A percentile compares a stretch with the other conserved stretches of the same genome.
Evolutionary conservation across 129 eudicot genomes (phyloP).

Genomic region (Artemisia tridentata): DNA sequence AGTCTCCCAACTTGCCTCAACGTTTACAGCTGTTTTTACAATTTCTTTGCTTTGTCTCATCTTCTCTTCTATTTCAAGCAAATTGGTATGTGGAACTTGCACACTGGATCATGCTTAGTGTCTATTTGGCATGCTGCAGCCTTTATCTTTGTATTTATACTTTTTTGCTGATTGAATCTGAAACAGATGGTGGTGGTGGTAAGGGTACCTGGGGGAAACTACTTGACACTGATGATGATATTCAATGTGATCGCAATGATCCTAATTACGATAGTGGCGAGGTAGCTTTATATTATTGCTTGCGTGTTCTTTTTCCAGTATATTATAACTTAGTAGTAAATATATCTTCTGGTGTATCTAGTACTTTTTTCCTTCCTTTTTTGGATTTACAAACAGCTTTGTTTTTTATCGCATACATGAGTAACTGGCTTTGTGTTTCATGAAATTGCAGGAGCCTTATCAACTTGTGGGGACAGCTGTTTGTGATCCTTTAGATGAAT

Average conservation of each 20-base stretch:
- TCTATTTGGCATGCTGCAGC: slow-evolving; percentile 2
- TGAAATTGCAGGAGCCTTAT: slow-evolving; percentile 68
- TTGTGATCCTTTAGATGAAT: slow-evolving; percentile 86
- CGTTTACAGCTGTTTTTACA: neutral
- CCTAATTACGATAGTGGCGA: slow-evolving; percentile 98
- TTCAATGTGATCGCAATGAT: slow-evolving; percentile 77
- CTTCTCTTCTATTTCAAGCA: neutral
- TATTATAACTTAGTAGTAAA: neutral
- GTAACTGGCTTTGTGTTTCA: neutral
- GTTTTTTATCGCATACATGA: neutral
- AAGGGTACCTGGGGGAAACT: slow-evolving; percentile 99
- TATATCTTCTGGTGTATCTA: neutral
- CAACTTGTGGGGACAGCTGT: slow-evolving; percentile 72
- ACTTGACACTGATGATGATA: slow-evolving; percentile 77
- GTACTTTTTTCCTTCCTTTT: no score
- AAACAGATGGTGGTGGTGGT: slow-evolving; percentile 92
- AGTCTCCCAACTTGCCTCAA: neutral
- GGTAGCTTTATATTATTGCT: slow-evolving; percentile 39
- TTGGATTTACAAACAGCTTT: neutral
- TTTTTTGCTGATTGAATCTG: slow-evolving; percentile 5
- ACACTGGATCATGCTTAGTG: neutral
- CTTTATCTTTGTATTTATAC: slow-evolving; percentile 5
- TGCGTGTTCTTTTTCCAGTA: neutral
- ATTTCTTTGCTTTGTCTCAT: neutral
- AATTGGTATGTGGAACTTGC: neutral